Percentiles rank a stretch among this genome's conserved stretches.
These are phyloP conservation scores for Psilocybe tampanensis DNA, from an alignment of 768 basidiomycete species.

Conservation along the genomic window DNA sequence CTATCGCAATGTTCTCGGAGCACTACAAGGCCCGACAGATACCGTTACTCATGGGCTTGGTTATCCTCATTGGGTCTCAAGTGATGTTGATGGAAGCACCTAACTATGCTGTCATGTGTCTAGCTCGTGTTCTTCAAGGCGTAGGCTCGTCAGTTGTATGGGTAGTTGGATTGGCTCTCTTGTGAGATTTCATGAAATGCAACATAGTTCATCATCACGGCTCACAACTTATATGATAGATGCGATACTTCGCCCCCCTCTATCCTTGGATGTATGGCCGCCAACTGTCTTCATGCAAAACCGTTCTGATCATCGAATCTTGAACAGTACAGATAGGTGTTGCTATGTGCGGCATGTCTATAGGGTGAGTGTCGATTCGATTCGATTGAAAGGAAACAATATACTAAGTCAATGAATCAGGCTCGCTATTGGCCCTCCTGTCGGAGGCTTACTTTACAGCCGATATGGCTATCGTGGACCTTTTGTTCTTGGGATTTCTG, in stretches of 20 bases:
- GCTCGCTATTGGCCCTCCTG: slow-evolving; percentile 56
- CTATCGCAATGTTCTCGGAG: slow-evolving; percentile 60
- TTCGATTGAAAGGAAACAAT: slow-evolving; percentile 3
- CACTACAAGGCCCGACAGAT: slow-evolving; percentile 43
- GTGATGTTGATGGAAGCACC: slow-evolving; percentile 66
- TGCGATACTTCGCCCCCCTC: slow-evolving; percentile 57
- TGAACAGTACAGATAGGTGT: slow-evolving; percentile 56
- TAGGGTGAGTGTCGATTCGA: slow-evolving; percentile 40
- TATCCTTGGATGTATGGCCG: slow-evolving; percentile 48
- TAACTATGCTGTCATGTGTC: slow-evolving; percentile 54
- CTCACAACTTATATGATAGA: slow-evolving; percentile 27
- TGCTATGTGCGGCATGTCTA: slow-evolving; percentile 57
- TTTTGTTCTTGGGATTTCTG: slow-evolving; percentile 53
- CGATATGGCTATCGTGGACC: slow-evolving; percentile 64
- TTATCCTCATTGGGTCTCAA: slow-evolving; percentile 54
- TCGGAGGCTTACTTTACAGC: slow-evolving; percentile 55
- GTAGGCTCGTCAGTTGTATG: slow-evolving; percentile 62
- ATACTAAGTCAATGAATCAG: slow-evolving; percentile 27
- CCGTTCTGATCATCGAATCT: not conserved
- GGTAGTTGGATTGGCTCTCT: slow-evolving; percentile 61
- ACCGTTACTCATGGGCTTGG: slow-evolving; percentile 53
- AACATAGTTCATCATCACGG: not conserved
- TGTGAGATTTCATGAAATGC: slow-evolving; percentile 35
- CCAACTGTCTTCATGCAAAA: not conserved
- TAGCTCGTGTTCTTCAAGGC: slow-evolving; percentile 63